Conservation (phyloP, 768 basidiomycete species). For the Kwoniella europaea region DNA sequence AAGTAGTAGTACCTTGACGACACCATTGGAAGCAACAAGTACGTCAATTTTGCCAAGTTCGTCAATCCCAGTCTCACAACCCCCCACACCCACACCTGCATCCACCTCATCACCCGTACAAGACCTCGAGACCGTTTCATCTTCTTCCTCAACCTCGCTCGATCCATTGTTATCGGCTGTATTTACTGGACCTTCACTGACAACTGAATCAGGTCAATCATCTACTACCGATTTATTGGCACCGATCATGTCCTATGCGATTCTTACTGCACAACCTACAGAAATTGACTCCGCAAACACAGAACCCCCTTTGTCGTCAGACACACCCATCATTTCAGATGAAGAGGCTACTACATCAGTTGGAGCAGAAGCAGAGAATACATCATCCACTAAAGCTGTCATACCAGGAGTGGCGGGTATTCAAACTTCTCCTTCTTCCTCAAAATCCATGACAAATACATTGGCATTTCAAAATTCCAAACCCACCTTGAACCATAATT, state of each 20-base stretch:
- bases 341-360: background rate
- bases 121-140: background rate
- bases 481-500: conserved; percentile 4
- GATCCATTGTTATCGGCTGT: conserved; percentile 1
- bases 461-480: background rate
- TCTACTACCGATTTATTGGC: background rate
- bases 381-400: background rate
- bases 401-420: background rate
- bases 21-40: background rate
- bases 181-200: conserved; percentile 1
- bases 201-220: background rate
- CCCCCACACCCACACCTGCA: background rate
- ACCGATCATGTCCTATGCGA: background rate
- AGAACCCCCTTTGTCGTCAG: background rate
- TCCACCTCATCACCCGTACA: background rate
- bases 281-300: background rate
- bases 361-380: background rate
- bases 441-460: background rate
- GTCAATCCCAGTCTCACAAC: background rate
- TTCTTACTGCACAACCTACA: background rate
- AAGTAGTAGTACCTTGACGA: background rate
- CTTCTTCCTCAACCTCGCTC: background rate
- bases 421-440: background rate
- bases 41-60: background rate
- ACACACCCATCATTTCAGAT: background rate